A percentile compares a stretch with the other conserved stretches of the same genome.
Evolutionary conservation across 202 grass and related monocot species (phyloP).

Genomic region (Musa balbisiana): DNA sequence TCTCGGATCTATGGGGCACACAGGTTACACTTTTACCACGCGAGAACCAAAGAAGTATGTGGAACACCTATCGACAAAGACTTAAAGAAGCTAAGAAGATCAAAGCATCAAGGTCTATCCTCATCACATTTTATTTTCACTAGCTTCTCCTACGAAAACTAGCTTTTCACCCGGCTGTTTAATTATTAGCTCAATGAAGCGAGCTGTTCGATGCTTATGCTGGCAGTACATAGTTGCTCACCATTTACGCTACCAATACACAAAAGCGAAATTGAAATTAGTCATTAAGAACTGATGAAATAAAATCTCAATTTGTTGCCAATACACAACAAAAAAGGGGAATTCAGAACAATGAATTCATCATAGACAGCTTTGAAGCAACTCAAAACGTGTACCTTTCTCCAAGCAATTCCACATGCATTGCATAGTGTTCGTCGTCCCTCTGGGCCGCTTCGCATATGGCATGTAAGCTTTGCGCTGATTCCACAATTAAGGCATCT

Average conservation of each 20-base stretch:
- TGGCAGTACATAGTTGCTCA: too few relatives aligned
- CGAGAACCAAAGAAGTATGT: too few relatives aligned
- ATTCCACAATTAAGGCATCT: constrained; percentile 51
- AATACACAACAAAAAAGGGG: background rate
- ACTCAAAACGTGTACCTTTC: constrained; percentile 35
- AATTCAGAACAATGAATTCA: constrained; percentile 4
- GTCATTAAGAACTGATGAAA: background rate
- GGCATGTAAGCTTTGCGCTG: constrained; percentile 42
- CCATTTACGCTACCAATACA: background rate
- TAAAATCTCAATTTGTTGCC: background rate
- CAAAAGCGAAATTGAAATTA: background rate
- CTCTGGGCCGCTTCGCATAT: constrained; percentile 48
- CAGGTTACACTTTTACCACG: too few relatives aligned
- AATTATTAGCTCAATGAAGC: too few relatives aligned
- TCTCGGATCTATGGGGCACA: too few relatives aligned
- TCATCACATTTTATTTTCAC: too few relatives aligned
- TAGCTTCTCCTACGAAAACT: too few relatives aligned
- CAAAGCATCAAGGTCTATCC: too few relatives aligned
- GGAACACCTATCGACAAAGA: too few relatives aligned
- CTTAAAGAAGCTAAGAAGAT: too few relatives aligned
- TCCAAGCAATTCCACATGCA: constrained; percentile 54
- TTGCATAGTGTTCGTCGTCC: constrained; percentile 44
- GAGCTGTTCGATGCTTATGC: too few relatives aligned
- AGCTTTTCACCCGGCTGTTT: too few relatives aligned
- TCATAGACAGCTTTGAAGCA: background rate